Conservation (phyloP, 768 basidiomycete genomes). For the Psilocybe cyanescens region DNA sequence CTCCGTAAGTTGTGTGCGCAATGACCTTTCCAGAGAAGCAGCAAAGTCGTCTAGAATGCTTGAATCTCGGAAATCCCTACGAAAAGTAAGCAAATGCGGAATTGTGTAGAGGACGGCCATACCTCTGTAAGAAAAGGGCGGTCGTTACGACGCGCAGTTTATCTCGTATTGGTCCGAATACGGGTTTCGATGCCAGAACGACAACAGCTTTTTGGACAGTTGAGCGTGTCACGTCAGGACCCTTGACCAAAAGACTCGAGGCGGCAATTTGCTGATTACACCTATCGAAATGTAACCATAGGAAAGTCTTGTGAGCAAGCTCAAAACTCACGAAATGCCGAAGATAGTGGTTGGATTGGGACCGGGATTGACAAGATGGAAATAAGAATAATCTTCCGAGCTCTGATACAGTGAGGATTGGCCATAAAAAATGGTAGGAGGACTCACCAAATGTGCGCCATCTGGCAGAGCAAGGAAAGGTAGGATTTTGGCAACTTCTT, state of each 20-base stretch:
- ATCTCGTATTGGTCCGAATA: slow-evolving; percentile 94
- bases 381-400: slow-evolving; percentile 95
- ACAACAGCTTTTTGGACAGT: slow-evolving; percentile 99
- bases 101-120: neutral
- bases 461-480: slow-evolving; percentile 98
- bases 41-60: slow-evolving; percentile 91
- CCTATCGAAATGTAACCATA: slow-evolving; percentile 39
- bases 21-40: slow-evolving; percentile 70
- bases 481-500: slow-evolving; percentile 81
- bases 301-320: neutral
- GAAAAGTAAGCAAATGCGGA: neutral
- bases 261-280: slow-evolving; percentile 95
- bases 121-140: neutral
- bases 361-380: slow-evolving; percentile 81
- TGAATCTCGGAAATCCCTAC: slow-evolving; percentile 85
- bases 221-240: slow-evolving; percentile 88
- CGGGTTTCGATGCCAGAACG: slow-evolving; percentile 86
- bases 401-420: slow-evolving; percentile 47
- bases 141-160: neutral
- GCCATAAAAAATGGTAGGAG: neutral
- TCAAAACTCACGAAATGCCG: slow-evolving; percentile 82
- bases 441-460: slow-evolving; percentile 88
- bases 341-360: slow-evolving; percentile 83
- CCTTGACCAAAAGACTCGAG: slow-evolving; percentile 74
- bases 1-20: slow-evolving; percentile 85